Percentiles rank a stretch among this genome's conserved stretches.
These are phyloP conservation scores for Prunus mongolica DNA, from an alignment of 306 rosid genomes.

Conservation along the genomic window DNA sequence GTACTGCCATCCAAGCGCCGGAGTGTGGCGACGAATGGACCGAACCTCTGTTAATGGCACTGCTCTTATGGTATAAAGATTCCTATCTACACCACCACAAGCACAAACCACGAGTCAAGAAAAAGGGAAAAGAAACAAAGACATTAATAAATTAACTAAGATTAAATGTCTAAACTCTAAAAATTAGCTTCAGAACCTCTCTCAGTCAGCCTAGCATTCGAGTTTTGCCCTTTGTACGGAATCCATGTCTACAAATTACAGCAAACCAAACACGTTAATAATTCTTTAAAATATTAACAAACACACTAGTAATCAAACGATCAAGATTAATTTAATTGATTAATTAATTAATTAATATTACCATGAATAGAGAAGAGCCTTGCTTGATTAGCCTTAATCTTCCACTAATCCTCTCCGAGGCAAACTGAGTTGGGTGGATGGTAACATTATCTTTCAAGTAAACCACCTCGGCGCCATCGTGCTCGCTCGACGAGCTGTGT, in stretches of 20 bases:
- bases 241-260: conserved; percentile 71
- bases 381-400: conserved; percentile 78
- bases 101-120: conserved; percentile 27
- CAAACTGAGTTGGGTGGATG: conserved; percentile 90
- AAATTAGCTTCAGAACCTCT: conserved; percentile 46
- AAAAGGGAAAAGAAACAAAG: not conserved
- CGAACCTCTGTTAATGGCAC: conserved; percentile 79
- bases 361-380: conserved; percentile 71
- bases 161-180: conserved; percentile 15
- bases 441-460: conserved; percentile 82
- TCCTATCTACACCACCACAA: conserved; percentile 53
- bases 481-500: conserved; percentile 64
- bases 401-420: conserved; percentile 85
- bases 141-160: not conserved
- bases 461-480: conserved; percentile 66
- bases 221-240: conserved; percentile 65
- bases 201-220: conserved; percentile 72
- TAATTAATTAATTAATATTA: conserved; percentile 14
- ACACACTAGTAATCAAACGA: not conserved
- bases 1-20: conserved; percentile 95
- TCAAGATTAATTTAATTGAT: not conserved
- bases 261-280: not conserved
- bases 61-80: conserved; percentile 77
- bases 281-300: not conserved
- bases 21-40: conserved; percentile 86